These are phyloP conservation scores for Arthrobotrys megalospora DNA, from an alignment of 2,329 filamentous ascomycete genomes.

Conservation along the genomic window DNA sequence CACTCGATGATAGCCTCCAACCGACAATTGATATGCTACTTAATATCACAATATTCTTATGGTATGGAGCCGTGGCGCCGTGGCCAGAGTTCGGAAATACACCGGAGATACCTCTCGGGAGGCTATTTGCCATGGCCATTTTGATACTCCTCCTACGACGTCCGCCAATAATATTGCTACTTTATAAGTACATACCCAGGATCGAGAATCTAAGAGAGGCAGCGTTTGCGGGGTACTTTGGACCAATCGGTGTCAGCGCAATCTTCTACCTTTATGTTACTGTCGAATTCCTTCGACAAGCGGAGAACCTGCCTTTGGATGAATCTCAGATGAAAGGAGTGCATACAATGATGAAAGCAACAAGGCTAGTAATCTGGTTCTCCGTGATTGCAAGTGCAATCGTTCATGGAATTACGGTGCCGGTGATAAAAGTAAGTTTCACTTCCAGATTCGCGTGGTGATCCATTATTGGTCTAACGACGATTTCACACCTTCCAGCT, in stretches of 20 bases:
- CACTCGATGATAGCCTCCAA: slow-evolving; percentile 90
- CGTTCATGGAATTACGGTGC: slow-evolving; percentile 62
- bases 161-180: slow-evolving; percentile 80
- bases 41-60: slow-evolving; percentile 89
- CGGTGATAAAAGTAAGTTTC: slow-evolving; percentile 58
- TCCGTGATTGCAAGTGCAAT: slow-evolving; percentile 59
- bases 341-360: slow-evolving; percentile 36
- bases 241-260: slow-evolving; percentile 89
- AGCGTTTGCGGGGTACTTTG: slow-evolving; percentile 91
- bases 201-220: slow-evolving; percentile 82
- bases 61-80: slow-evolving; percentile 88
- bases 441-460: neutral
- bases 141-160: slow-evolving; percentile 83
- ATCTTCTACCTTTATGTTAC: slow-evolving; percentile 90
- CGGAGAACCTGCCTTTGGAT: slow-evolving; percentile 64
- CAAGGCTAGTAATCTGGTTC: slow-evolving; percentile 57
- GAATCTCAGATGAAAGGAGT: slow-evolving; percentile 28
- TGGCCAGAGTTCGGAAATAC: slow-evolving; percentile 78
- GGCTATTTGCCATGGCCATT: slow-evolving; percentile 80
- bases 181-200: slow-evolving; percentile 83
- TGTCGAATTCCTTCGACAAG: slow-evolving; percentile 78
- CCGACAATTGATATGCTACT: slow-evolving; percentile 95
- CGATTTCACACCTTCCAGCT: slow-evolving; percentile 19
- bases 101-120: slow-evolving; percentile 79
- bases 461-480: slow-evolving; percentile 21